Evolutionary conservation across 108 stramenopile genomes (phyloP).

Genomic region (Stephanodiscus minutulus): DNA sequence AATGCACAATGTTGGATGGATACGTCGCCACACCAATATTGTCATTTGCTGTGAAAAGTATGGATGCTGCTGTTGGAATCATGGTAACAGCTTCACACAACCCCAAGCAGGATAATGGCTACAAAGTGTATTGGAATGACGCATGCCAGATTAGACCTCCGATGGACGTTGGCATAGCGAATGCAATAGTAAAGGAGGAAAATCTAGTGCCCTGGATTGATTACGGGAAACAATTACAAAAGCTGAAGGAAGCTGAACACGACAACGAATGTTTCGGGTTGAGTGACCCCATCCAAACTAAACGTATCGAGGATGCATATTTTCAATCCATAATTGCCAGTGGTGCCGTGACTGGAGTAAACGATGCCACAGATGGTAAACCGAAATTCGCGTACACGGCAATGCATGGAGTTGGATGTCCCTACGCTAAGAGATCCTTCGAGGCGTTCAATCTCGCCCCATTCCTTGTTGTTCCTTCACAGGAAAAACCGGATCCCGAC

Average conservation of each 20-base stretch:
- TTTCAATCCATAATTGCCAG: slow-evolving; percentile 59
- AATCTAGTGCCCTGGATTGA: slow-evolving; percentile 91
- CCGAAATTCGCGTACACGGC: slow-evolving; percentile 91
- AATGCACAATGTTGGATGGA: slow-evolving; percentile 83
- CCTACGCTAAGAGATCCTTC: slow-evolving; percentile 71
- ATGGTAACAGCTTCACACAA: slow-evolving; percentile 99
- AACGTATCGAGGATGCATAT: slow-evolving; percentile 62
- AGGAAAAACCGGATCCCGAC: slow-evolving; percentile 85
- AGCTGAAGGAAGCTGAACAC: slow-evolving; percentile 9
- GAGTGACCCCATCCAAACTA: slow-evolving; percentile 43
- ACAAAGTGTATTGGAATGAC: slow-evolving; percentile 96
- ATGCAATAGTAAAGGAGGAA: slow-evolving; percentile 58
- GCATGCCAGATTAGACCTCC: slow-evolving; percentile 96
- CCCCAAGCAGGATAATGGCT: slow-evolving; percentile 94
- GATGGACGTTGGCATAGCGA: slow-evolving; percentile 87
- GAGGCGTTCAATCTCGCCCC: slow-evolving; percentile 76
- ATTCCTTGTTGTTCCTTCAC: slow-evolving; percentile 74
- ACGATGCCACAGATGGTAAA: background rate
- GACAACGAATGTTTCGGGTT: slow-evolving; percentile 62
- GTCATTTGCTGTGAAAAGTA: slow-evolving; percentile 71
- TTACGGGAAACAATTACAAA: slow-evolving; percentile 52
- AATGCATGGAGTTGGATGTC: slow-evolving; percentile 92
- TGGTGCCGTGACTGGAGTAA: slow-evolving; percentile 61
- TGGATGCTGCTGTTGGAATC: slow-evolving; percentile 80
- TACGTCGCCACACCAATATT: slow-evolving; percentile 91